Evolutionary conservation across 345 rosid genomes (phyloP).

Genomic region (Gossypium sturtianum): DNA sequence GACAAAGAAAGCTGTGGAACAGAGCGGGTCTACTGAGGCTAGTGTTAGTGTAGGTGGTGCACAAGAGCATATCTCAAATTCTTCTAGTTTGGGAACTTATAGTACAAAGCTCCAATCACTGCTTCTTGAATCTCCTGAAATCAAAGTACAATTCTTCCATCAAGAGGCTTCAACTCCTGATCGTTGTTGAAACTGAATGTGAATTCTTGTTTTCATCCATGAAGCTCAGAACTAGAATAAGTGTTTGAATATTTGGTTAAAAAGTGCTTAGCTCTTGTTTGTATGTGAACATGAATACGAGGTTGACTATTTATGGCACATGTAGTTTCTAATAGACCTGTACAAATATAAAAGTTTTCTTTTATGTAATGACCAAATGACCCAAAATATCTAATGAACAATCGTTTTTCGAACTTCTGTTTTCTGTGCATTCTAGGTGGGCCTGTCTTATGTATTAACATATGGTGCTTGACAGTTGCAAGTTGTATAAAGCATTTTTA

Average conservation of each 20-base stretch:
- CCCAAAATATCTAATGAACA: neutral
- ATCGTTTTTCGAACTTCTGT: neutral
- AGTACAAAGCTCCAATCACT: conserved; percentile 46
- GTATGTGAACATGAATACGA: neutral
- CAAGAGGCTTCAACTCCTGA: neutral
- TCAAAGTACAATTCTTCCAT: conserved; percentile 15
- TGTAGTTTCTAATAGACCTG: neutral
- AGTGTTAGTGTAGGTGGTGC: conserved; percentile 7
- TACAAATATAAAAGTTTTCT: neutral
- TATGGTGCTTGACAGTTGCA: neutral
- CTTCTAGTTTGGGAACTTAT: conserved; percentile 29
- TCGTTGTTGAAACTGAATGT: neutral
- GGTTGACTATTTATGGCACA: neutral
- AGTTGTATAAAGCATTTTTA: neutral
- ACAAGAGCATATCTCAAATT: conserved; percentile 20
- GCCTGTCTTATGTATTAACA: neutral
- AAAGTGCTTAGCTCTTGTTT: neutral
- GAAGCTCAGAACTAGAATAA: neutral
- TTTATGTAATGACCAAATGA: neutral
- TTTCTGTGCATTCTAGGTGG: neutral
- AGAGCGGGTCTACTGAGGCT: conserved; percentile 21
- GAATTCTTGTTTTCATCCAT: neutral
- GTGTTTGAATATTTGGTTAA: neutral
- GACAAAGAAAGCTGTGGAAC: conserved; percentile 27
- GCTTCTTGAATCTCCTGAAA: conserved; percentile 39